A percentile compares a stretch with the other conserved stretches of the same genome.
phyloP scores from a whole-genome alignment of 768 basidiomycete genomes.

The Gloeopeniophorella convolvens region DNA sequence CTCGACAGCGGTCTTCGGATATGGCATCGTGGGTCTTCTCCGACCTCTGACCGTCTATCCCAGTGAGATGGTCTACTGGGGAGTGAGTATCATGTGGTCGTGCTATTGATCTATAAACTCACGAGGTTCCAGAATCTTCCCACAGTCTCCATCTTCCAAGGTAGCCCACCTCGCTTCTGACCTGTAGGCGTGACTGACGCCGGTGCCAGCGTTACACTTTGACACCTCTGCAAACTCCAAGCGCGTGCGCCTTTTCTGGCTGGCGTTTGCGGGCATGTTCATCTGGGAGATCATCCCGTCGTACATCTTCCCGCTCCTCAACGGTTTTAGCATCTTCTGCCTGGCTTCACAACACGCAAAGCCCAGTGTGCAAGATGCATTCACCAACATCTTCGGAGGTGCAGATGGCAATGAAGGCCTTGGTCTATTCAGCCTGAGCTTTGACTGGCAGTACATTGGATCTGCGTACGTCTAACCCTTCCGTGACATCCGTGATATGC shows the following conservation, averaged over 20 bases:
- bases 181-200: constrained; percentile 15
- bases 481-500: background rate
- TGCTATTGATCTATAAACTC: background rate
- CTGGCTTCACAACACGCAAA: constrained; percentile 47
- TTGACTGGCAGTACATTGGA: constrained; percentile 65
- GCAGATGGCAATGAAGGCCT: constrained; percentile 61
- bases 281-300: constrained; percentile 46
- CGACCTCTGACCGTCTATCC: constrained; percentile 55
- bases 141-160: constrained; percentile 54
- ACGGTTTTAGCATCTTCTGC: constrained; percentile 55
- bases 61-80: constrained; percentile 60
- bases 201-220: constrained; percentile 43
- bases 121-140: constrained; percentile 40
- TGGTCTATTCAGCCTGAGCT: constrained; percentile 51
- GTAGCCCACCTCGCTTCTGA: constrained; percentile 24
- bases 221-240: constrained; percentile 38
- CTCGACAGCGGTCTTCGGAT: constrained; percentile 61
- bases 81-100: constrained; percentile 28
- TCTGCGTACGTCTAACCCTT: constrained; percentile 27
- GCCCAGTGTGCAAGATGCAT: constrained; percentile 37
- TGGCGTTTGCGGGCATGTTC: constrained; percentile 45
- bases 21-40: constrained; percentile 52
- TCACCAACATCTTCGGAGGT: constrained; percentile 65
- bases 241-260: constrained; percentile 48
- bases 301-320: constrained; percentile 58